Percentiles rank a stretch among this genome's conserved stretches.
These are phyloP conservation scores for Silene vulgaris DNA, from an alignment of 179 eudicot genomes.

Conservation along the genomic window DNA sequence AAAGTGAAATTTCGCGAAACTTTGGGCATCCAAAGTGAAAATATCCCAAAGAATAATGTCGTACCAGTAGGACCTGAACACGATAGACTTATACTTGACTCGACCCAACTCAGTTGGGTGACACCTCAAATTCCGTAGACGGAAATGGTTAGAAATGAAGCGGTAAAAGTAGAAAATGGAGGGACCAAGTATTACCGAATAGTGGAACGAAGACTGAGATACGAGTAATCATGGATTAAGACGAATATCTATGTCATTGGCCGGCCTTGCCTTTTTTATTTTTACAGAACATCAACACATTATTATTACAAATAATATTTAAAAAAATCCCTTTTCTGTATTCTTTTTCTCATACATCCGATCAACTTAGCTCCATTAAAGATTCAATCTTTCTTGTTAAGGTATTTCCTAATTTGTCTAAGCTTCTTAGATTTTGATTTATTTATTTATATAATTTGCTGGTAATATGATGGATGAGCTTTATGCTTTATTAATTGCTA, in stretches of 20 bases:
- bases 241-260: slow-evolving; percentile 17
- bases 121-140: too few species aligned
- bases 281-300: slow-evolving; percentile 9
- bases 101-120: too few species aligned
- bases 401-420: background rate
- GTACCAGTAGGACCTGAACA: too few species aligned
- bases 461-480: background rate
- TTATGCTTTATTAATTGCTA: background rate
- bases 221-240: background rate
- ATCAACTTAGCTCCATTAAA: background rate
- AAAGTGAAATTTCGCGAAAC: too few species aligned
- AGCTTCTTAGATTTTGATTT: background rate
- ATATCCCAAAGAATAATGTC: too few species aligned
- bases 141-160: too few species aligned
- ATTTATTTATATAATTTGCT: background rate
- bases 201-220: too few species aligned
- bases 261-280: background rate
- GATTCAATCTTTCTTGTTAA: background rate
- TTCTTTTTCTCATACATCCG: background rate
- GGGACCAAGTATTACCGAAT: too few species aligned
- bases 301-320: background rate
- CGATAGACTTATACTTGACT: too few species aligned
- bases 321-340: background rate
- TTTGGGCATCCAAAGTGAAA: too few species aligned
- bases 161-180: too few species aligned